Evolutionary conservation across 768 basidiomycete species (phyloP), one percentile per base, ranked within the genome.

Genomic region (Guyanaporus albipodus): DNA sequence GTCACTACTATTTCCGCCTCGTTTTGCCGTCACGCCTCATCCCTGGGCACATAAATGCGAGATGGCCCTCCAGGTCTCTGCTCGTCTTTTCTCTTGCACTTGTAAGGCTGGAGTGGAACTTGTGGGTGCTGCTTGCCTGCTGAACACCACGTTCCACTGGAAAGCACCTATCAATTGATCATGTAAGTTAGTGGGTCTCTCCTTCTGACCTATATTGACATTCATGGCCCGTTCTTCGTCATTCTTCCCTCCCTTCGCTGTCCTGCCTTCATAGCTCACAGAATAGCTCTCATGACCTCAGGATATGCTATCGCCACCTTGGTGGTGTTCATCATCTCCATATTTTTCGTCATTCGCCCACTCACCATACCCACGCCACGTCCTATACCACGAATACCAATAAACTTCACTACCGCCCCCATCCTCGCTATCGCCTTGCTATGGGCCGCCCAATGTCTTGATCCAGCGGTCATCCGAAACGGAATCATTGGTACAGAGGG

Each of bases 401-500:
- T 81, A 35, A 72, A 79, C 56, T 70, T 81, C 32, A 76, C 73
- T 2, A 78, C 77, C 4, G 76, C 78, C 1, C 79, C 79, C 1
- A 77, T 79, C 18, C 55, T 75, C 38, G 71, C 75, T 10, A 78
- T 81, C 21, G 69, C 70, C 2, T 57, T 81, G 28, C 57, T 80
- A 15, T 79, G 77, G 79, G 78, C 79, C 3, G 62, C 77, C 0
- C 77, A 79, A 53, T 81, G 79, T 50, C 56, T 81, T 31, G 57
- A 72, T 44, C 46, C 60, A 0, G 23, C 52, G 0, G 79, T 76
- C 9, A 75, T 95, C 31, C 75, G 83, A 14, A 68, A 78, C 49
- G 94, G 94, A 2, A 91, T 95, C 42, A 80, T 94, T 8, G 87
- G 87, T 5, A 73, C 75, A 1, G 84, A 84, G 48, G 85, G 85